Evolutionary conservation across 371 early-diverging fungal species (phyloP), one percentile per base, ranked within the genome.

Genomic region (Parasitella parasitica): DNA sequence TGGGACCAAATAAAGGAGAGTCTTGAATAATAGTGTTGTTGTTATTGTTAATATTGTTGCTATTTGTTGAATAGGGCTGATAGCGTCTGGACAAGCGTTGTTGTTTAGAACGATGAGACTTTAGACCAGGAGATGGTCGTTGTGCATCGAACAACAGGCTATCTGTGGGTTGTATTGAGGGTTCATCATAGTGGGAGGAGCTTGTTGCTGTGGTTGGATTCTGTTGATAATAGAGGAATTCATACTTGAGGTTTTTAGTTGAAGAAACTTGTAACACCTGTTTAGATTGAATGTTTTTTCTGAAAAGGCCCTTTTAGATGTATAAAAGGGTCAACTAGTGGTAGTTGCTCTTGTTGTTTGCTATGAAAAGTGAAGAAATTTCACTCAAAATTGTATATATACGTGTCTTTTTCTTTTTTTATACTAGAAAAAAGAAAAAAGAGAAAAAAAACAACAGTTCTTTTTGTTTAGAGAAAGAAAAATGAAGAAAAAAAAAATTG

Each of bases 231-330:
- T 32, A 37, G 54, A 58, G 11, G 37, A 30, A 27, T 46, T 63
- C 57, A 50, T 56, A 36, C 6, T 57, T 52, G 20, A 57, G 16
- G 39, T 52, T 52, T 53, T 54, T 22, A 54, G 43, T 54, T 46
- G 30, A 18, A n/a, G 54, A 35, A 26, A 61, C 54, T 46, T 46
- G 41, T 37, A 54, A 46, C 54, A 54, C 55, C 13, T 32, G 35
- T 53, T 61, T 53, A 61, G 61, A 61, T 61, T 43, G 46, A 54
- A 54, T 61, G 48, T 52, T 61, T 24, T 54, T 36, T 24, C 43
- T 15, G 4, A 54, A 34, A 34, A 35, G 48, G 41, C 61, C 53
- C 37, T 60, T 60, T 52, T 41, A 52, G 0, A 20, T 6, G 22
- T 26, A 11, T 51, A 60, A 60, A 60, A 60, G 52, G 60, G 60